Evolutionary conservation across 331 rosid species (phyloP), one percentile per base, ranked within the genome.

Genomic region (Arachis monticola): DNA sequence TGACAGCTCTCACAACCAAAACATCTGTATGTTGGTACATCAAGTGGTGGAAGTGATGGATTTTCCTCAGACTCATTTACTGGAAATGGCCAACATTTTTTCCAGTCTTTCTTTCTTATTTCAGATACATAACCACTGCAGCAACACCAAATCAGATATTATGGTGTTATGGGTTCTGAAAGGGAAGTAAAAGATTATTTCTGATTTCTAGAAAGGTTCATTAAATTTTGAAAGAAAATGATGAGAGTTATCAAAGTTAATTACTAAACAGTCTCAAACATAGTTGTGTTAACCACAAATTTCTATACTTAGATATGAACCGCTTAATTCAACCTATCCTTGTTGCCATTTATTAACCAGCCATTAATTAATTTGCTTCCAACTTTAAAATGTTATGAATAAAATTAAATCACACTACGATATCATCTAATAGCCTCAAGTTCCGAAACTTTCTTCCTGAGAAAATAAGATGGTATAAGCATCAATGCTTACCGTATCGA

Each of bases 101-200:
- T 90, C 98, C 94, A 85, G 87, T 95, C 91, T 69, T 90, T 90
- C 74, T 82, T 80, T 32, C 89, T 92, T 71, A 88, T 70, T 74
- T 88, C 97, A 67, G 98, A 87, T 13, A 92, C 98, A 80, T 84
- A 92, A 58, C 88, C 98, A 68, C 99, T 96, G 91, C 81, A 86
- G 22, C 65, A 84, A 61, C 81, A 84, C 61, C 35, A 81, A 82
- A 58, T 69, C 61, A 66, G 55, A 53, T 12, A 27, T 32, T 32
- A 32, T 32, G 38, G 66, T 79, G 75, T 52, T 42, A 78, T 57
- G 35, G 56, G 79, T 59, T 48, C 59, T 56, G 57, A 40, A 77
- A 52, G 65, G 14, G 41, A 69, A 38, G 61, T 69, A 79, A 75
- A 73, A 78, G 55, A 69, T 60, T 57, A 59, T 31, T 58, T 17